A percentile compares a stretch with the other conserved stretches of the same genome.
Evolutionary conservation across 2,329 filamentous ascomycete genomes (phyloP).

Genomic region (Aspergillus brunneoviolaceus): DNA sequence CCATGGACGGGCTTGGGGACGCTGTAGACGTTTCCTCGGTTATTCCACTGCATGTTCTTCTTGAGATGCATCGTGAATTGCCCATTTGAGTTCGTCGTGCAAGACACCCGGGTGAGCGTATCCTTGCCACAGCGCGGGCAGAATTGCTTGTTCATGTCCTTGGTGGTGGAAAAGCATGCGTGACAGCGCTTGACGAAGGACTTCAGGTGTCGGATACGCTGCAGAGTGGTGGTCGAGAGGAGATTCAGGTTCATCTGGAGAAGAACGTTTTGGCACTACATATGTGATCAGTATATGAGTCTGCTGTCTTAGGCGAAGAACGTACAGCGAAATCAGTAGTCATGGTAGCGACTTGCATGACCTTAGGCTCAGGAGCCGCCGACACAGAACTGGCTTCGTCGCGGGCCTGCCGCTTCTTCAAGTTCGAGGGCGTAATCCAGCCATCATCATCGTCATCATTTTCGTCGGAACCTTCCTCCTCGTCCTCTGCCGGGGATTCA

Average conservation of each 20-base stretch:
- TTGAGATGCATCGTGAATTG: slow-evolving; percentile 85
- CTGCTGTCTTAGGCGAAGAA: neutral
- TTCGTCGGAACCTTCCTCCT: slow-evolving; percentile 31
- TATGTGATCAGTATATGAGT: neutral
- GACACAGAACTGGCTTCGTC: slow-evolving; percentile 55
- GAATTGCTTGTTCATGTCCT: slow-evolving; percentile 86
- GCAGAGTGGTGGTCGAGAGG: slow-evolving; percentile 69
- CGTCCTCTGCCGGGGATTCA: slow-evolving; percentile 29
- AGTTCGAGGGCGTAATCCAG: slow-evolving; percentile 94
- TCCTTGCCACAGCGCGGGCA: slow-evolving; percentile 87
- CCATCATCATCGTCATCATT: slow-evolving; percentile 59
- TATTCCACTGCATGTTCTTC: slow-evolving; percentile 96
- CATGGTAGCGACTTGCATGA: slow-evolving; percentile 83
- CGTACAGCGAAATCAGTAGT: slow-evolving; percentile 93
- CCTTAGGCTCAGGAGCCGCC: slow-evolving; percentile 56
- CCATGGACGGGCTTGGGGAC: slow-evolving; percentile 88
- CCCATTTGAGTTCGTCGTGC: slow-evolving; percentile 77
- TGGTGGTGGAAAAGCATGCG: slow-evolving; percentile 82
- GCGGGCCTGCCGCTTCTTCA: slow-evolving; percentile 77
- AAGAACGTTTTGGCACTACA: slow-evolving; percentile 75
- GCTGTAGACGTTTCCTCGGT: slow-evolving; percentile 85
- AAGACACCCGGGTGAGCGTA: slow-evolving; percentile 79
- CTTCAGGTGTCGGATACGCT: slow-evolving; percentile 79
- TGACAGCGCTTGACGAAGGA: slow-evolving; percentile 92
- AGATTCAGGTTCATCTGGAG: slow-evolving; percentile 93